Evolutionary conservation across 2,329 filamentous ascomycete genomes (phyloP).

Genomic region (Pezicula neosporulosa): DNA sequence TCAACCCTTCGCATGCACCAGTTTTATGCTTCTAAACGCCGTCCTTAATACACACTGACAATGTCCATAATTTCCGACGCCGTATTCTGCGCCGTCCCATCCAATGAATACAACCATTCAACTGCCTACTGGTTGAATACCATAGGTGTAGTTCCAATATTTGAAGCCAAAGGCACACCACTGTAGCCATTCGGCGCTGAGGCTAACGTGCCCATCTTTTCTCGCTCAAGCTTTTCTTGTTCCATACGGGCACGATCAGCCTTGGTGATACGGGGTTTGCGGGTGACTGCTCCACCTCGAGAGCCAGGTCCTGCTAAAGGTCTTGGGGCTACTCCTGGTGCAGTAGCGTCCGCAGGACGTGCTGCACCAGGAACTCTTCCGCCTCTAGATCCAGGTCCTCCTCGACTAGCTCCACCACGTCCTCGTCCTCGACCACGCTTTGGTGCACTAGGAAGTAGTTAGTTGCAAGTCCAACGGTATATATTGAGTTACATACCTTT

Average conservation of each 20-base stretch:
- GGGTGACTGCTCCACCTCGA: conserved; percentile 67
- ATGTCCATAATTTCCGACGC: conserved; percentile 5
- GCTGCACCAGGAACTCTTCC: conserved; percentile 3
- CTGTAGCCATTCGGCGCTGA: conserved; percentile 22
- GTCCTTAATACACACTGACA: too few species aligned
- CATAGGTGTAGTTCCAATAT: conserved; percentile 28
- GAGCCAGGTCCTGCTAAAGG: conserved; percentile 57
- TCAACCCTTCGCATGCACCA: too few species aligned
- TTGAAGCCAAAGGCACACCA: conserved; percentile 21
- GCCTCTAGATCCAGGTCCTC: conserved; percentile 28
- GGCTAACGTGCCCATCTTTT: conserved; percentile 36
- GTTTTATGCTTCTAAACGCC: too few species aligned
- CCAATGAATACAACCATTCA: not conserved
- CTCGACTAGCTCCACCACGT: conserved; percentile 53
- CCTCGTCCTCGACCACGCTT: conserved; percentile 60
- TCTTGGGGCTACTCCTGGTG: conserved; percentile 40
- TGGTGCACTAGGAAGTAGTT: conserved; percentile 52
- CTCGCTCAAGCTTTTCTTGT: conserved; percentile 74
- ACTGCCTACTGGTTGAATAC: conserved; percentile 25
- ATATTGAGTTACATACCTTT: conserved; percentile 32
- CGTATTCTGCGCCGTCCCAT: too few species aligned
- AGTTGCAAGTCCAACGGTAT: conserved; percentile 23
- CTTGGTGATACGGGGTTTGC: conserved; percentile 85
- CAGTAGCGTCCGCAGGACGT: conserved; percentile 26
- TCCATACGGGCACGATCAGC: conserved; percentile 79